Evolutionary conservation across 73 alveolate genomes (phyloP), one percentile per base, ranked within the genome.

Genomic region (Paramecium sexaurelia): DNA sequence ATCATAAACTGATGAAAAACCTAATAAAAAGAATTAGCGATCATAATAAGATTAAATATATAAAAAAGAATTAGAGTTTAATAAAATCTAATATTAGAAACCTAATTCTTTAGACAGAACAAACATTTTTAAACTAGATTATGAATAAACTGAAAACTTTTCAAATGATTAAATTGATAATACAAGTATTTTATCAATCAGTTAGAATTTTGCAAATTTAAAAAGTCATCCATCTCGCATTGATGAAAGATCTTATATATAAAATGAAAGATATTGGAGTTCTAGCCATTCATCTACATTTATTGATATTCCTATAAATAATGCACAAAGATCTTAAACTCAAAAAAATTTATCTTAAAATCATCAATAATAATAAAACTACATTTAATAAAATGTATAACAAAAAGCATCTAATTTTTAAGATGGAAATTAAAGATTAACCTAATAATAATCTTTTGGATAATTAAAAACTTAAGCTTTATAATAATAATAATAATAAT

Each of bases 141-240:
- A 61, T 61, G 83, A 61, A 61, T 13, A 29, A 29, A 61, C 83
- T 61, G 83, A 61, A 61, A 61, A 61, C 8, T 61, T 61, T 61
- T 61, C 83, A 2, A 61, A 61, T 61, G 83, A 61, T 61, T 6
- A 26, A 2, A 8, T 11, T 3, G 39, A 61, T 4, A 61, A 32
- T 61, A 1, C 43, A 29, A 61, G 83, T 11, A 26, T 61, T 10
- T 26, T 15, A 61, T 61, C 83, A 32, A 61, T 61, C 22, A 61
- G 47, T 61, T 61, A 61, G 11, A 61, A 61, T 61, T 61, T 61
- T 24, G 83, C 39, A 61, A 32, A 26, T 24, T 61, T 61, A 61
- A 61, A 61, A 61, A 29, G 7, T 26, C 83, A 61, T 24, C 43
- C 43, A 9, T 61, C 19, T 0, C 43, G 7, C 19, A 29, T 6